A percentile compares a stretch with the other conserved stretches of the same genome.
Conservation (phyloP, 2,329 filamentous ascomycete genomes). For the Coleophoma eucalyptorum region DNA sequence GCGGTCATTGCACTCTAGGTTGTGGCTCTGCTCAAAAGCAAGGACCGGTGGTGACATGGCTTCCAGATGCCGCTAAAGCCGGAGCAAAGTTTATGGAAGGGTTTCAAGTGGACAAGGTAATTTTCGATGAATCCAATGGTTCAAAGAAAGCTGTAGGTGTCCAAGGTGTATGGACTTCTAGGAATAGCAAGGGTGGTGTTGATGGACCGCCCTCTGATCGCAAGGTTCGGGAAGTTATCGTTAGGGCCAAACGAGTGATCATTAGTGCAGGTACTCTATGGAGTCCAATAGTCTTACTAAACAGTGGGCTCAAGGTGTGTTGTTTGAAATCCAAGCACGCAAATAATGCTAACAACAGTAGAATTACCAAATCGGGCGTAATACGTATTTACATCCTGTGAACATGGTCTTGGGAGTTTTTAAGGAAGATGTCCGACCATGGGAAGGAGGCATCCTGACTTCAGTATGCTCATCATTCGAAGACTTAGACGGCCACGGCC, state of each 20-base stretch:
- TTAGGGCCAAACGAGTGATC: constrained; percentile 79
- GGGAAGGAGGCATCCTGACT: constrained; percentile 73
- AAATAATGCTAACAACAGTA: constrained; percentile 10
- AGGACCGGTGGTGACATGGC: constrained; percentile 71
- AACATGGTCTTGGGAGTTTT: constrained; percentile 57
- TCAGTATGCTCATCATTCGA: constrained; percentile 74
- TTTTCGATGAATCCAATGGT: constrained; percentile 54
- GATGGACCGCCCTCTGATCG: constrained; percentile 44
- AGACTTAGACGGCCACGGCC: constrained; percentile 74
- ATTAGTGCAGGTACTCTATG: constrained; percentile 74
- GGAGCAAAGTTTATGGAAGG: constrained; percentile 84
- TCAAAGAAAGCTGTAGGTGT: constrained; percentile 64
- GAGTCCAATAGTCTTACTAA: constrained; percentile 71
- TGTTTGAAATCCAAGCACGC: no score
- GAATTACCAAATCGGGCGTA: constrained; percentile 77
- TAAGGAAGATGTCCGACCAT: constrained; percentile 65
- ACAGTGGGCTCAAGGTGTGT: constrained; percentile 67
- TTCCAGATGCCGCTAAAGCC: constrained; percentile 73
- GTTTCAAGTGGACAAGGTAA: constrained; percentile 65
- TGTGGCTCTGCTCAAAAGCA: constrained; percentile 70
- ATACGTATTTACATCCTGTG: constrained; percentile 80
- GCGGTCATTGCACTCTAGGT: constrained; percentile 60
- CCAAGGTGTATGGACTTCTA: constrained; percentile 69
- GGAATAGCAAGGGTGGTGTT: constrained; percentile 59
- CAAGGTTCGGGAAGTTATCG: constrained; percentile 55